Evolutionary conservation across 1,284 basidiomycete genomes (phyloP).

Genomic region (Leccinum subspadiceum): DNA sequence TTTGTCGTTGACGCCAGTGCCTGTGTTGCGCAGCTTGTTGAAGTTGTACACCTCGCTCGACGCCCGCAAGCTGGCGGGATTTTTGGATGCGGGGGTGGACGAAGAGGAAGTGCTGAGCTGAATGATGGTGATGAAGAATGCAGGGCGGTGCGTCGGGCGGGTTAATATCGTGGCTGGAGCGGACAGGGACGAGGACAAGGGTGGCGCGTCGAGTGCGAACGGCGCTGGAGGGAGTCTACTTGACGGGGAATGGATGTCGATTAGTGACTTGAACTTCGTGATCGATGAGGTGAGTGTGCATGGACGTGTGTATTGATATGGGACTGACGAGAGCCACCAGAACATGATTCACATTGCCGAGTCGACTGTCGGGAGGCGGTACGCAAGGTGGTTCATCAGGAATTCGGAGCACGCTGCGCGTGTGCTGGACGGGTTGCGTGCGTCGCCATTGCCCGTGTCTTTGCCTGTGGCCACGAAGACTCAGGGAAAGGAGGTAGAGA

Average conservation of each 20-base stretch:
- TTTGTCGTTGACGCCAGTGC: constrained; percentile 77
- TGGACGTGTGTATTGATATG: not conserved
- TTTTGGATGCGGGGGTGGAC: constrained; percentile 72
- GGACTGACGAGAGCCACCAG: constrained; percentile 38
- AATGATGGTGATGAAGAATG: constrained; percentile 95
- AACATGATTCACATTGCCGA: constrained; percentile 97
- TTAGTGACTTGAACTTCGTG: constrained; percentile 93
- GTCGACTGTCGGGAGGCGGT: constrained; percentile 87
- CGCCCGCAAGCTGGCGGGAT: constrained; percentile 87
- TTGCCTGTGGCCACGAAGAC: constrained; percentile 4
- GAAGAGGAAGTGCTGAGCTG: constrained; percentile 95
- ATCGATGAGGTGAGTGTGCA: constrained; percentile 78
- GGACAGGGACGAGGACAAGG: constrained; percentile 28
- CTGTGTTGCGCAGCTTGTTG: constrained; percentile 87
- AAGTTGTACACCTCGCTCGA: constrained; percentile 95
- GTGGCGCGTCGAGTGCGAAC: not conserved
- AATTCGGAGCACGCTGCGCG: constrained; percentile 89
- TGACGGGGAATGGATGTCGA: constrained; percentile 85
- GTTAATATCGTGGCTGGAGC: constrained; percentile 25
- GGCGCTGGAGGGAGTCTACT: constrained; percentile 55
- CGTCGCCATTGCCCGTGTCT: constrained; percentile 57
- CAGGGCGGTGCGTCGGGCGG: constrained; percentile 72
- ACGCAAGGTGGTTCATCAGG: constrained; percentile 96
- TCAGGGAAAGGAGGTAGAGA: constrained; percentile 22
- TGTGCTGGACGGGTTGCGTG: constrained; percentile 76